Evolutionary conservation across 1,284 basidiomycete genomes (phyloP).

Genomic region (Pyrrhoderma lamaoense): DNA sequence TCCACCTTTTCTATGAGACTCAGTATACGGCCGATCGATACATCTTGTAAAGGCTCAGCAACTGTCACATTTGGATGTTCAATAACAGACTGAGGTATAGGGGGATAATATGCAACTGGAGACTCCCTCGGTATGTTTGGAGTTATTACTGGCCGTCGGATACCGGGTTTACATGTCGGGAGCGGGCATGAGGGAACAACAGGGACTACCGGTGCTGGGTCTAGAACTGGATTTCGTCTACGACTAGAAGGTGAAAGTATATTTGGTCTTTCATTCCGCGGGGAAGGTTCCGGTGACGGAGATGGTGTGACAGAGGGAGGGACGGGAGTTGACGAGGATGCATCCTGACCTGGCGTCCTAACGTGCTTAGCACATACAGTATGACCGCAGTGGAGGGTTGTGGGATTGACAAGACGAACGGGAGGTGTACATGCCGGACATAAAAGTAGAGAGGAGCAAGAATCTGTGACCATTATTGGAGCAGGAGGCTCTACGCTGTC

Average conservation of each 20-base stretch:
- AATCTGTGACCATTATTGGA: not conserved
- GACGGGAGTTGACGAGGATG: slow-evolving; percentile 26
- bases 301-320: slow-evolving; percentile 30
- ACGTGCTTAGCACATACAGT: slow-evolving; percentile 41
- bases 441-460: slow-evolving; percentile 25
- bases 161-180: slow-evolving; percentile 26
- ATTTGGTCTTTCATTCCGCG: slow-evolving; percentile 9
- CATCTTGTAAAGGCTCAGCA: slow-evolving; percentile 39
- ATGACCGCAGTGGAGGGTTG: slow-evolving; percentile 52
- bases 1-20: slow-evolving; percentile 32
- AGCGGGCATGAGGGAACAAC: slow-evolving; percentile 30
- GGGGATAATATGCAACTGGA: slow-evolving; percentile 28
- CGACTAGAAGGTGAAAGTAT: slow-evolving; percentile 15
- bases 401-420: slow-evolving; percentile 33
- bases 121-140: slow-evolving; percentile 30
- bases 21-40: slow-evolving; percentile 58
- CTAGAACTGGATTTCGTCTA: not conserved
- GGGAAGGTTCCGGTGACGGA: slow-evolving; percentile 20
- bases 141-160: slow-evolving; percentile 18
- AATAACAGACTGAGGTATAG: slow-evolving; percentile 17
- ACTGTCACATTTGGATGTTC: slow-evolving; percentile 14
- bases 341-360: slow-evolving; percentile 17
- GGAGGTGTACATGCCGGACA: slow-evolving; percentile 37
- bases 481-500: not conserved
- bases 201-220: slow-evolving; percentile 19